phyloP scores from a whole-genome alignment of 2,329 filamentous ascomycete species.

The Aspergillus neoniger region DNA sequence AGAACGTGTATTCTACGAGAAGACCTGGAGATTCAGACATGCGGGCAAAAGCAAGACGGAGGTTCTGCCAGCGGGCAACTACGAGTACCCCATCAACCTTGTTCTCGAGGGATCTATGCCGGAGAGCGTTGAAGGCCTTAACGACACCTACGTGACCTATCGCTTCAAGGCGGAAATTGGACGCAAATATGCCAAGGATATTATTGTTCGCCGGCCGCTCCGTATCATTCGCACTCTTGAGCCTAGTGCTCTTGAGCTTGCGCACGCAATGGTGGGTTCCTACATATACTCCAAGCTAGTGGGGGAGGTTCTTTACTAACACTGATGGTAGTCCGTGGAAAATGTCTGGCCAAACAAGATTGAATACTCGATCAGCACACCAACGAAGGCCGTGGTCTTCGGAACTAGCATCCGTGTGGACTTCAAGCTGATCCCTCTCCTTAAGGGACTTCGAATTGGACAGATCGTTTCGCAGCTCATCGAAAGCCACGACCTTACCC shows the following conservation, averaged over 20 bases:
- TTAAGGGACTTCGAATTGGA: conserved; percentile 87
- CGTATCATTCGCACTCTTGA: conserved; percentile 77
- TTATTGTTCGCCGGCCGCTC: conserved; percentile 76
- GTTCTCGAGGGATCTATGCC: conserved; percentile 68
- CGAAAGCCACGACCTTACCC: conserved; percentile 71
- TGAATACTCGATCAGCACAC: conserved; percentile 90
- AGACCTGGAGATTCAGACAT: conserved; percentile 71
- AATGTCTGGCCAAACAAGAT: conserved; percentile 98
- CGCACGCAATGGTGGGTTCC: conserved; percentile 72
- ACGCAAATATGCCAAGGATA: conserved; percentile 84
- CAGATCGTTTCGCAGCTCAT: conserved; percentile 77
- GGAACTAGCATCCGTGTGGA: conserved; percentile 83
- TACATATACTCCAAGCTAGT: background rate
- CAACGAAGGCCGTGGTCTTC: conserved; percentile 91
- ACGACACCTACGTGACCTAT: conserved; percentile 85
- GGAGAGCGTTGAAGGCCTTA: conserved; percentile 88
- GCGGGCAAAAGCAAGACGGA: conserved; percentile 50
- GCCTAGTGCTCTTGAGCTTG: conserved; percentile 72
- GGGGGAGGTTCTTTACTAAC: conserved; percentile 18
- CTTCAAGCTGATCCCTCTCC: conserved; percentile 81
- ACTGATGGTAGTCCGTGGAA: conserved; percentile 67
- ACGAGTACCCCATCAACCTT: conserved; percentile 79
- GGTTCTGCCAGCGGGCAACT: conserved; percentile 71
- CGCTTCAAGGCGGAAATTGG: conserved; percentile 88
- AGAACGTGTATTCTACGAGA: conserved; percentile 61